These are phyloP conservation scores for Euphorbia tirucalli DNA, from an alignment of 345 rosid genomes.

Conservation along the genomic window DNA sequence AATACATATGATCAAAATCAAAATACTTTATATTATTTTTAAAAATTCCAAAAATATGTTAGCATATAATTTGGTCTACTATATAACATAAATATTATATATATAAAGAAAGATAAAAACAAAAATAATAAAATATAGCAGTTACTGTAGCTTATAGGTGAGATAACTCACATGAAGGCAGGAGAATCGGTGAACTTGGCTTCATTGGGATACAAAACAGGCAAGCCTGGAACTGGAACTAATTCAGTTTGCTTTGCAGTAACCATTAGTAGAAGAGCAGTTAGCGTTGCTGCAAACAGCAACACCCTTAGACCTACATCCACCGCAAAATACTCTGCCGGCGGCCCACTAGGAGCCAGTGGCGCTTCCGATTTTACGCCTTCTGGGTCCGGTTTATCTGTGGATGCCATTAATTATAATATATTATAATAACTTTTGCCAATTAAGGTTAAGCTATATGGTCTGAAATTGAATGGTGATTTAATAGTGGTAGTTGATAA, in stretches of 20 bases:
- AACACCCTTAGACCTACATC: slow-evolving; percentile 51
- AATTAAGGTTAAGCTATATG: not conserved
- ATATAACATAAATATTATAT: no score
- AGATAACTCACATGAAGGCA: slow-evolving; percentile 57
- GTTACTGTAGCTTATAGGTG: no score
- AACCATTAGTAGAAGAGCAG: slow-evolving; percentile 51
- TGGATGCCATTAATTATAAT: slow-evolving; percentile 17
- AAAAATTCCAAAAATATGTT: no score
- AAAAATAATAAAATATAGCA: no score
- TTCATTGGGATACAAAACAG: not conserved
- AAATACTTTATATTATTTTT: no score
- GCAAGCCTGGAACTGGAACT: slow-evolving; percentile 25
- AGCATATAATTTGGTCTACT: no score
- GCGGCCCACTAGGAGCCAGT: slow-evolving; percentile 6
- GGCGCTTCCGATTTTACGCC: slow-evolving; percentile 1
- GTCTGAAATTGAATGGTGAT: no score
- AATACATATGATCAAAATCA: no score
- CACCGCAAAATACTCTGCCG: slow-evolving; percentile 19
- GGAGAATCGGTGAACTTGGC: slow-evolving; percentile 73
- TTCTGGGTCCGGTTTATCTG: slow-evolving; percentile 14
- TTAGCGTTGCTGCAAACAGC: slow-evolving; percentile 49
- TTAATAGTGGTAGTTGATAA: not conserved
- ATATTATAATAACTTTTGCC: no score
- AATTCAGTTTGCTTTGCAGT: slow-evolving; percentile 54
- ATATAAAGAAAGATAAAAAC: no score